Evolutionary conservation across 169 alveolate species (phyloP).

Genomic region (Amoebophrya sp.): DNA sequence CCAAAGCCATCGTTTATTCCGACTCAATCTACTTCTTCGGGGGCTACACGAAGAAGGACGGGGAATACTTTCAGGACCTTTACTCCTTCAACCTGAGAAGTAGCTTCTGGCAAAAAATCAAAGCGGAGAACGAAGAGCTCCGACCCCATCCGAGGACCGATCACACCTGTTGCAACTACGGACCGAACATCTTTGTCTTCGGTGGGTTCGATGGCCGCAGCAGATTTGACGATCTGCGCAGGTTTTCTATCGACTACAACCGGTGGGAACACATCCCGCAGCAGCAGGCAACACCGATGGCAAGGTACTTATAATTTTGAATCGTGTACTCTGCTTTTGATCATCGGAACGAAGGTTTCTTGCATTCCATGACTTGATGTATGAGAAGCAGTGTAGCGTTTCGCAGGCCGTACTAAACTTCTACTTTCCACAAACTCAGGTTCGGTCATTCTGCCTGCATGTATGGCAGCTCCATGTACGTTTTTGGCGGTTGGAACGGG

Average conservation of each 20-base stretch:
- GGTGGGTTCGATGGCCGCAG: conserved; percentile 69
- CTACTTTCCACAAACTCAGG: no score
- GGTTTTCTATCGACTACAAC: conserved; percentile 26
- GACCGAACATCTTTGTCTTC: conserved; percentile 50
- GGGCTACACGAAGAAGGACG: conserved; percentile 72
- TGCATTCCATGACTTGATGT: no score
- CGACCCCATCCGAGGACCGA: conserved; percentile 54
- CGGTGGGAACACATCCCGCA: no score
- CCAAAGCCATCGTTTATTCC: conserved; percentile 57
- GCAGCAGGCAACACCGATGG: no score
- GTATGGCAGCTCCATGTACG: conserved; percentile 52
- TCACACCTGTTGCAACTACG: conserved; percentile 54
- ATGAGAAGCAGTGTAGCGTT: no score
- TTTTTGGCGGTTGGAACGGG: conserved; percentile 80
- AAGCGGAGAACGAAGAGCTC: no score
- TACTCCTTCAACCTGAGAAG: conserved; percentile 39
- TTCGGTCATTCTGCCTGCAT: conserved; percentile 75
- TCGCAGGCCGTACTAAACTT: no score
- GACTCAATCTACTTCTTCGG: conserved; percentile 64
- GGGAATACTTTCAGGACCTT: conserved; percentile 62
- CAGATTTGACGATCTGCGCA: conserved; percentile 54
- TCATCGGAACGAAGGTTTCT: no score
- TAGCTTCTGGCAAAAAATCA: conserved; percentile 35
- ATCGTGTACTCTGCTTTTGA: no score
- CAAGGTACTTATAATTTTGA: no score